phyloP scores from a whole-genome alignment of 768 basidiomycete genomes.

The Tubosaeta sp. region DNA sequence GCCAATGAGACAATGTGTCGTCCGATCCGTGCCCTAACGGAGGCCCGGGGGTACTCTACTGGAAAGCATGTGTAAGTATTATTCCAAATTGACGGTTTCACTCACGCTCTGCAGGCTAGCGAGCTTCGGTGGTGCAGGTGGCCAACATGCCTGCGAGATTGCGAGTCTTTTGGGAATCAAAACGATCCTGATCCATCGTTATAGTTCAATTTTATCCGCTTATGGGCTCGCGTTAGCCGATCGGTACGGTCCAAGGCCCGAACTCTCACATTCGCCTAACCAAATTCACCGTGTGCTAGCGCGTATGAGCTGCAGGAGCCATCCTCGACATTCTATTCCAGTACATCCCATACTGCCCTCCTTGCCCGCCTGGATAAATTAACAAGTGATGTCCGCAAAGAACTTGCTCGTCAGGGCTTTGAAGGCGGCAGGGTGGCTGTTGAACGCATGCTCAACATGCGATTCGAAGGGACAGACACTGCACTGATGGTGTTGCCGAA shows the following conservation, averaged over 20 bases:
- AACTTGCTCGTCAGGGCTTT: slow-evolving; percentile 81
- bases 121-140: slow-evolving; percentile 87
- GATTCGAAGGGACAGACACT: slow-evolving; percentile 92
- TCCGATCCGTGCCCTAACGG: slow-evolving; percentile 87
- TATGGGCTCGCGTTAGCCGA: slow-evolving; percentile 93
- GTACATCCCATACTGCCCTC: slow-evolving; percentile 51
- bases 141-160: slow-evolving; percentile 92
- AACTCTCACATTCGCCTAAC: not conserved
- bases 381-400: slow-evolving; percentile 53
- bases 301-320: slow-evolving; percentile 90
- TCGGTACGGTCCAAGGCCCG: slow-evolving; percentile 34
- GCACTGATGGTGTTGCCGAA: slow-evolving; percentile 79
- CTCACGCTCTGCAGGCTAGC: slow-evolving; percentile 49
- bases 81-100: not conserved
- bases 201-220: slow-evolving; percentile 90
- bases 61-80: slow-evolving; percentile 58
- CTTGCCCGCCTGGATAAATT: slow-evolving; percentile 66
- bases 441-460: slow-evolving; percentile 87
- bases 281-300: slow-evolving; percentile 33
- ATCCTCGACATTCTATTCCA: slow-evolving; percentile 71
- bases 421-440: slow-evolving; percentile 62
- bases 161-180: slow-evolving; percentile 82
- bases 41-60: slow-evolving; percentile 82
- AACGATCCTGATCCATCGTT: slow-evolving; percentile 83
- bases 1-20: slow-evolving; percentile 97